phyloP scores from a whole-genome alignment of 805 yeast genomes.

The Wickerhamiella cacticola region DNA sequence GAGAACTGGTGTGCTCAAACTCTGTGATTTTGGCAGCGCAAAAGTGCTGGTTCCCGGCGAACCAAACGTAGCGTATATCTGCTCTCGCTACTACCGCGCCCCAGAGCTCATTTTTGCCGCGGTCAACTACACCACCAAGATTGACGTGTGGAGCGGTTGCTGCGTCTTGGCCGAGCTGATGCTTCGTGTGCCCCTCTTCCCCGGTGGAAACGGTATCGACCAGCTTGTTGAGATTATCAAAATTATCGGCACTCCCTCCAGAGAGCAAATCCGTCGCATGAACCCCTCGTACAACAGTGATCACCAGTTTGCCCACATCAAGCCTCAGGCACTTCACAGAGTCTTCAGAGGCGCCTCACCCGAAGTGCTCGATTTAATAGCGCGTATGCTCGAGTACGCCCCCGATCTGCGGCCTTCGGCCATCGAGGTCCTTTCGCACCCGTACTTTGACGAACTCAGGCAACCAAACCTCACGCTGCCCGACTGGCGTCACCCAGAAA shows the following conservation, averaged over 20 bases:
- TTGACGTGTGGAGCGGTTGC: slow-evolving; percentile 95
- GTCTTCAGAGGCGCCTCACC: slow-evolving; percentile 69
- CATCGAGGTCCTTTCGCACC: slow-evolving; percentile 70
- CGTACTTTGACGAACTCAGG: slow-evolving; percentile 79
- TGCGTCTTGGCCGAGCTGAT: slow-evolving; percentile 97
- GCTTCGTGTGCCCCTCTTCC: slow-evolving; percentile 92
- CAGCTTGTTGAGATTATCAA: slow-evolving; percentile 94
- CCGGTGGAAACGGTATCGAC: slow-evolving; percentile 96
- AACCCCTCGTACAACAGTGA: slow-evolving; percentile 88
- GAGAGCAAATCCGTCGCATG: slow-evolving; percentile 86
- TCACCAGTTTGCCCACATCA: slow-evolving; percentile 72
- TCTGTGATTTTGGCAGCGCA: slow-evolving; percentile 95
- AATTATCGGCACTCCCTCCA: slow-evolving; percentile 87
- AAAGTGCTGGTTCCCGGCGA: slow-evolving; percentile 79
- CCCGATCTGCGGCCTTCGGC: slow-evolving; percentile 78
- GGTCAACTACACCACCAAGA: slow-evolving; percentile 88
- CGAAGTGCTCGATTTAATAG: slow-evolving; percentile 73
- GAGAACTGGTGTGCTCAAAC: slow-evolving; percentile 65
- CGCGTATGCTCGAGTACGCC: slow-evolving; percentile 75
- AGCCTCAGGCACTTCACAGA: slow-evolving; percentile 44
- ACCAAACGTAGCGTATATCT: slow-evolving; percentile 91
- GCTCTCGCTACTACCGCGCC: slow-evolving; percentile 93
- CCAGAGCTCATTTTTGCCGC: slow-evolving; percentile 98
- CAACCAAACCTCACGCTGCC: slow-evolving; percentile 34
- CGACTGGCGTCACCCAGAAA: slow-evolving; percentile 45